These are phyloP conservation scores for Rauvolfia tetraphylla DNA, from an alignment of 257 asterid species.

Conservation along the genomic window DNA sequence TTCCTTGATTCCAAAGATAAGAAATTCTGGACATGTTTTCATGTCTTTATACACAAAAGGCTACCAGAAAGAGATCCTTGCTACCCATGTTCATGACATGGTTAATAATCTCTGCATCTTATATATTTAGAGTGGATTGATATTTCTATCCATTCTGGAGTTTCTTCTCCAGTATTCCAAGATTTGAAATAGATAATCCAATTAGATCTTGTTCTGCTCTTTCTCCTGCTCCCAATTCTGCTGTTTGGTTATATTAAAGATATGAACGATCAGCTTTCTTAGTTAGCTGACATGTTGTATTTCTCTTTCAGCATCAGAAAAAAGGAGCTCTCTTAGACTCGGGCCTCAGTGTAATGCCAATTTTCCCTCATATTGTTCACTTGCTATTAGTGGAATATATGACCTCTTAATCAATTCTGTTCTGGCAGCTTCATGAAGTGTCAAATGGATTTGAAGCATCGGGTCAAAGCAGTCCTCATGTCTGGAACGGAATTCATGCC, in stretches of 20 bases:
- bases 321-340: slow-evolving; percentile 38
- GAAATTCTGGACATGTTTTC: not conserved
- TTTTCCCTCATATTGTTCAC: not conserved
- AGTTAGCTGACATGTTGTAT: not conserved
- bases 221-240: not conserved
- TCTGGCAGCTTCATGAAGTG: slow-evolving; percentile 39
- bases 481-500: slow-evolving; percentile 20
- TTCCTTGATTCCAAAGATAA: no score
- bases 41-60: not conserved
- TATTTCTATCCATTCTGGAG: not conserved
- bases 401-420: slow-evolving; percentile 4
- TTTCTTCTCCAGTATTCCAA: not conserved
- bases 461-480: slow-evolving; percentile 27
- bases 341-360: slow-evolving; percentile 62
- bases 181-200: not conserved
- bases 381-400: slow-evolving; percentile 4
- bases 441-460: slow-evolving; percentile 36
- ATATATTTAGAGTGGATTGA: not conserved
- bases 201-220: not conserved
- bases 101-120: not conserved
- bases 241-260: not conserved
- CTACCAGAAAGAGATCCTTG: not conserved
- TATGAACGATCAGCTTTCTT: not conserved
- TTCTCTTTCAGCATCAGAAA: slow-evolving; percentile 26
- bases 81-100: not conserved